Percentiles rank a stretch among this genome's conserved stretches.
These are phyloP conservation scores for Rhypophila decipiens DNA, from an alignment of 495 filamentous ascomycete genomes.

Conservation along the genomic window DNA sequence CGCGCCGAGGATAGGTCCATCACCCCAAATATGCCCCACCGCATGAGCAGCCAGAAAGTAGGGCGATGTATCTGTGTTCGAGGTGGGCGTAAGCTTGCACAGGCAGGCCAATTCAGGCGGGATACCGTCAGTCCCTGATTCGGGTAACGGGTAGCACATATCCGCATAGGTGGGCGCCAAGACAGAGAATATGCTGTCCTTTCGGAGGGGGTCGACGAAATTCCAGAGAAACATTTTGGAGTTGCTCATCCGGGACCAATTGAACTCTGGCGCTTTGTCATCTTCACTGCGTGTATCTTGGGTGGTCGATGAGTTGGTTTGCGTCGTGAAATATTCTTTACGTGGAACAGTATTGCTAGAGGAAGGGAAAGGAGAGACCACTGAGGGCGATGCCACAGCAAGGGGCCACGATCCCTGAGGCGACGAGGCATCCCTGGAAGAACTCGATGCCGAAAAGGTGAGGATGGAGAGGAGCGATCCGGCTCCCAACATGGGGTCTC, in stretches of 20 bases:
- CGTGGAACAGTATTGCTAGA: no score
- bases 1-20: no score
- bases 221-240: background rate
- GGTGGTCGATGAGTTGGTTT: background rate
- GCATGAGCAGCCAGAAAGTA: background rate
- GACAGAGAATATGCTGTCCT: background rate
- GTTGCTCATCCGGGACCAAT: background rate
- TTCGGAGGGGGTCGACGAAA: background rate
- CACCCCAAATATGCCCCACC: background rate
- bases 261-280: background rate
- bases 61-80: background rate
- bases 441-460: no score
- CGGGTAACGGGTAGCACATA: background rate
- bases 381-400: no score
- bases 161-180: background rate
- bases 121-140: background rate
- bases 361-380: no score
- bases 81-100: background rate
- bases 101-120: background rate
- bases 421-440: background rate
- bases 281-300: background rate
- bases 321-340: no score
- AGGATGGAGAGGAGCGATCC: background rate
- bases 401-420: background rate
- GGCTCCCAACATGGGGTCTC: background rate